These are phyloP conservation scores for Sungouiozyma intestinalis DNA, from an alignment of 805 yeast genomes.

Conservation along the genomic window DNA sequence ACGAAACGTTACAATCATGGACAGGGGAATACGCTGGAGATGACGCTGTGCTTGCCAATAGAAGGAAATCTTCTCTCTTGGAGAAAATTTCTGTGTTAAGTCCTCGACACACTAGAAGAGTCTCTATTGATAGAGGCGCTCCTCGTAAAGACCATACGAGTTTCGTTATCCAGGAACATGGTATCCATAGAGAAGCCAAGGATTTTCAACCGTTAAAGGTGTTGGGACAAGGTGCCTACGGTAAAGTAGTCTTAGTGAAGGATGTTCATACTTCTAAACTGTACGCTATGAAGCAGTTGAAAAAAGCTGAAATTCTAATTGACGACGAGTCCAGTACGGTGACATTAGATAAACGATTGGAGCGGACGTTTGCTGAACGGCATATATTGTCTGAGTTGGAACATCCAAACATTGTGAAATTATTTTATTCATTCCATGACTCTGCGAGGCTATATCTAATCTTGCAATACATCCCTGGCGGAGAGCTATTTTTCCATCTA, in stretches of 20 bases:
- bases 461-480: constrained; percentile 79
- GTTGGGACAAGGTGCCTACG: constrained; percentile 81
- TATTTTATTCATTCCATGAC: constrained; percentile 80
- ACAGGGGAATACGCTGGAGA: background rate
- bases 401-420: constrained; percentile 73
- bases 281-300: constrained; percentile 79
- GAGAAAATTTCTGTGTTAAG: constrained; percentile 22
- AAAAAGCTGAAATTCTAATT: constrained; percentile 70
- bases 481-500: constrained; percentile 53
- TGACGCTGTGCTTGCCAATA: constrained; percentile 2
- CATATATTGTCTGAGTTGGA: constrained; percentile 59
- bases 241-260: constrained; percentile 71
- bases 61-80: constrained; percentile 25
- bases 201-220: constrained; percentile 73
- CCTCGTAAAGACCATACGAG: background rate
- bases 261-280: constrained; percentile 51
- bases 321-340: constrained; percentile 15
- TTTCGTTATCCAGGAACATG: background rate
- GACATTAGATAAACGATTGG: constrained; percentile 39
- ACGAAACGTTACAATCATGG: background rate
- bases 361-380: constrained; percentile 72
- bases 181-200: constrained; percentile 16
- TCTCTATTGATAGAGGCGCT: constrained; percentile 8
- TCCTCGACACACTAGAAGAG: constrained; percentile 20
- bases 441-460: constrained; percentile 61